Evolutionary conservation across 768 basidiomycete species (phyloP), one percentile per base, ranked within the genome.

Genomic region (Tulasnella calospora): DNA sequence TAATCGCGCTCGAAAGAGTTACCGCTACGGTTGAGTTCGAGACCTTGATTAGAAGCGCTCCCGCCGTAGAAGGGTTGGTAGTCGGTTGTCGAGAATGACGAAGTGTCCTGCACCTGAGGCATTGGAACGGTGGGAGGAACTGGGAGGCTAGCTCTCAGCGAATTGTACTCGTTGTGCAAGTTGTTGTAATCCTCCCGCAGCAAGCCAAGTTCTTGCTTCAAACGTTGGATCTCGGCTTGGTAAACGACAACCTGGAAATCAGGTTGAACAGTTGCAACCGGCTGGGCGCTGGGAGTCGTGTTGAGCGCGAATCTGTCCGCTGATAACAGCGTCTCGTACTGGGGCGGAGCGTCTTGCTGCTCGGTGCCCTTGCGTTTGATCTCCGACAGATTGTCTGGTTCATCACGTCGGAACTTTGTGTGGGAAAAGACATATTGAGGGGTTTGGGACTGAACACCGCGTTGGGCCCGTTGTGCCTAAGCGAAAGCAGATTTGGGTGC

Each of bases 311-410:
- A 6, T 10, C 15, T 67, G 61, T 7, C 33, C 27, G 17, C n/a
- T 57, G 27, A 2, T n/a, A 13, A 30, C 27, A 67, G 3, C 10
- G 30, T 30, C 10, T 27, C 61, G 15, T 67, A 27, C 7, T 33
- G 21, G 12, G 27, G 61, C 33, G 61, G 61, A 67, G 27, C 23
- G 61, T 67, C 61, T 67, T 51, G 51, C 51, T 4, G 51, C 23
- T 94, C 93, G 21, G 94, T 85, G 0, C 93, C 92, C 85, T 94
- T 95, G 78, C 94, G 89, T 84, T 93, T 94, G 82, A 95, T 95
- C 82, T 92, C 92, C 82, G 94, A 93, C 13, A 95, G 86, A n/a
- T n/a, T n/a, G n/a, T 95, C 94, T 36, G 91, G 90, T 13, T 92
- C 89, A 0, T 90, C 94, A 61, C 92, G 91, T 30, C 94, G 86